A percentile compares a stretch with the other conserved stretches of the same genome.
These are phyloP conservation scores for Eimeria falciformis DNA, from an alignment of 169 alveolate genomes.

Conservation along the genomic window DNA sequence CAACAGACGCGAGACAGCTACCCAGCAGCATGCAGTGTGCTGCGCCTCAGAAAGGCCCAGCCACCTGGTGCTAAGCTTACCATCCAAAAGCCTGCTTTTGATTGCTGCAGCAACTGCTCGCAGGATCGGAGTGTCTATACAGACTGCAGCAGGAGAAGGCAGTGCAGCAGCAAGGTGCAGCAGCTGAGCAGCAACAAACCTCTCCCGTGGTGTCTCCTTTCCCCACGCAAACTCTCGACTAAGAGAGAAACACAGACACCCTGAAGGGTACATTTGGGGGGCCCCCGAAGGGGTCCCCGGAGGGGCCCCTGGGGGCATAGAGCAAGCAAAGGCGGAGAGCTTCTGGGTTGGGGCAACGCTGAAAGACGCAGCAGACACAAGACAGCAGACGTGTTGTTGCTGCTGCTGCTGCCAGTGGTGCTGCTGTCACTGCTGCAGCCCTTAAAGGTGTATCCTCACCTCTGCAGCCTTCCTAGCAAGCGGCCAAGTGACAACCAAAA, in stretches of 20 bases:
- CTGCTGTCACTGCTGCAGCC: not conserved
- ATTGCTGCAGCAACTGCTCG: not conserved
- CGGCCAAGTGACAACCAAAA: not conserved
- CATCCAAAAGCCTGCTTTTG: not conserved
- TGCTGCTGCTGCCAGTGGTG: not conserved
- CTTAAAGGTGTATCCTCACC: not conserved
- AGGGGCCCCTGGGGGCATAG: not conserved
- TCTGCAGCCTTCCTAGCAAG: not conserved
- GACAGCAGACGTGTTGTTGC: not conserved
- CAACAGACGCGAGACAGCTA: not conserved
- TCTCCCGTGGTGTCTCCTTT: not conserved
- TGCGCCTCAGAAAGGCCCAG: not conserved
- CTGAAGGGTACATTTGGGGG: too few species aligned
- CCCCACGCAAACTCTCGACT: not conserved
- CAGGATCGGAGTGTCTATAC: not conserved
- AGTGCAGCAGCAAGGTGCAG: not conserved
- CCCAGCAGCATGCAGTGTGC: not conserved
- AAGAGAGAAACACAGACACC: not conserved
- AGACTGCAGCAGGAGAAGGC: not conserved
- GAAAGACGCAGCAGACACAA: not conserved
- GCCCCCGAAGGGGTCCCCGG: slow-evolving; percentile 8
- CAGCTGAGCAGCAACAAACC: slow-evolving; percentile 1
- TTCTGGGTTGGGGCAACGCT: not conserved
- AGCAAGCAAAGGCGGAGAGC: not conserved
- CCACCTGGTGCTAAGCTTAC: not conserved